Conservation (phyloP, 108 stramenopile genomes). For the Aurantiochytrium sp. region DNA sequence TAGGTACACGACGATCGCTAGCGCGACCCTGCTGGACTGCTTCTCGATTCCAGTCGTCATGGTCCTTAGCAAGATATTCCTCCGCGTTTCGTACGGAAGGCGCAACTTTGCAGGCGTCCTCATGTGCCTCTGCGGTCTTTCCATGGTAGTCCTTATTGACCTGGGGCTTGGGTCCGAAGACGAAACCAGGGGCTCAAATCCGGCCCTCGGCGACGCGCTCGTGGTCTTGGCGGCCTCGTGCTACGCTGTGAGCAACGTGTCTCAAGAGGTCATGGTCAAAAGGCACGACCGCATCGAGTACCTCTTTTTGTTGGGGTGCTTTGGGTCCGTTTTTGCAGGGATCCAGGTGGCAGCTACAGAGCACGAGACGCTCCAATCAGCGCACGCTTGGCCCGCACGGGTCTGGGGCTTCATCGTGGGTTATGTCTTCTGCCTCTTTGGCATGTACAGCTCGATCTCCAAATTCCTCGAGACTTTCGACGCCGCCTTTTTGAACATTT, state of each 20-base stretch:
- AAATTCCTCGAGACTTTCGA: constrained; percentile 60
- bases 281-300: constrained; percentile 59
- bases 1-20: constrained; percentile 85
- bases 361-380: constrained; percentile 49
- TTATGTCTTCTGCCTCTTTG: constrained; percentile 53
- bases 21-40: constrained; percentile 81
- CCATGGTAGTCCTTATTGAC: constrained; percentile 72
- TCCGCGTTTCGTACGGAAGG: constrained; percentile 64
- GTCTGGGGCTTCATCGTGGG: constrained; percentile 49
- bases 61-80: constrained; percentile 67
- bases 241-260: constrained; percentile 76
- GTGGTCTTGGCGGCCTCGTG: constrained; percentile 77
- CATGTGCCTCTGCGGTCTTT: constrained; percentile 74
- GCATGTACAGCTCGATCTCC: constrained; percentile 62
- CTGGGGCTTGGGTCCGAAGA: not conserved
- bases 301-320: constrained; percentile 75
- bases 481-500: constrained; percentile 61
- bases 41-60: constrained; percentile 88
- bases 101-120: constrained; percentile 72
- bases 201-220: constrained; percentile 69
- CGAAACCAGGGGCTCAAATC: not conserved
- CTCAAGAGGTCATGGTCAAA: constrained; percentile 68
- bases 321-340: constrained; percentile 64
- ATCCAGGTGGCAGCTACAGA: constrained; percentile 69
- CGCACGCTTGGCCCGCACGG: constrained; percentile 39